Conservation (phyloP, 2,329 filamentous ascomycete species). For the Colletotrichum shisoi region DNA sequence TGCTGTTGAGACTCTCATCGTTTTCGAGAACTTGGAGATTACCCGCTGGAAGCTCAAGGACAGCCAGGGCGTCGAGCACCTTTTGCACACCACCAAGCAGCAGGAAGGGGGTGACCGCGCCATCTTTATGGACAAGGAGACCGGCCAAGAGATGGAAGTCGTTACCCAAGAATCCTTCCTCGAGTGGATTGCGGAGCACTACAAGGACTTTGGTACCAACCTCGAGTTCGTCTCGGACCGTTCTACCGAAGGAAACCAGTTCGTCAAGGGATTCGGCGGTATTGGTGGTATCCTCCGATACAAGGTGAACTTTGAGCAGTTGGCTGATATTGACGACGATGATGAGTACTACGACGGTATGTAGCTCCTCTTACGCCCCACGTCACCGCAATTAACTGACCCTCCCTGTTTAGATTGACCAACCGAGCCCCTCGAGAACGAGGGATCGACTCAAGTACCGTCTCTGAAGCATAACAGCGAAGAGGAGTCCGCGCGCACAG, state of each 20-base stretch:
- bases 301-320: conserved; percentile 99
- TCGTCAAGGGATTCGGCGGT: conserved; percentile 99
- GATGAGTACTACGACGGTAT: conserved; percentile 85
- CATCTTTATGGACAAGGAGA: conserved; percentile 93
- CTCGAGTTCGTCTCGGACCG: conserved; percentile 98
- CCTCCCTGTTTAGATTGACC: conserved; percentile 73
- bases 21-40: conserved; percentile 96
- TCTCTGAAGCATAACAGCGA: conserved; percentile 48
- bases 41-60: conserved; percentile 90
- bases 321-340: conserved; percentile 88
- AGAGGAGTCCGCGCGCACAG: conserved; percentile 42
- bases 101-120: conserved; percentile 79
- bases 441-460: conserved; percentile 77
- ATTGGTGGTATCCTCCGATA: conserved; percentile 97
- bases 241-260: conserved; percentile 98
- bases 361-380: conserved; percentile 30
- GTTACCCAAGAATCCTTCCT: conserved; percentile 88
- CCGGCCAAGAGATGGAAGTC: conserved; percentile 97
- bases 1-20: conserved; percentile 91
- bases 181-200: conserved; percentile 99
- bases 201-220: conserved; percentile 95
- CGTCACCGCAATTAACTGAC: conserved; percentile 22
- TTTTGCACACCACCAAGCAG: conserved; percentile 87
- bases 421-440: conserved; percentile 86
- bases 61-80: conserved; percentile 72